Evolutionary conservation across 176 grass and related monocot genomes (phyloP), one percentile per base, ranked within the genome.

Genomic region (Poa pratensis): DNA sequence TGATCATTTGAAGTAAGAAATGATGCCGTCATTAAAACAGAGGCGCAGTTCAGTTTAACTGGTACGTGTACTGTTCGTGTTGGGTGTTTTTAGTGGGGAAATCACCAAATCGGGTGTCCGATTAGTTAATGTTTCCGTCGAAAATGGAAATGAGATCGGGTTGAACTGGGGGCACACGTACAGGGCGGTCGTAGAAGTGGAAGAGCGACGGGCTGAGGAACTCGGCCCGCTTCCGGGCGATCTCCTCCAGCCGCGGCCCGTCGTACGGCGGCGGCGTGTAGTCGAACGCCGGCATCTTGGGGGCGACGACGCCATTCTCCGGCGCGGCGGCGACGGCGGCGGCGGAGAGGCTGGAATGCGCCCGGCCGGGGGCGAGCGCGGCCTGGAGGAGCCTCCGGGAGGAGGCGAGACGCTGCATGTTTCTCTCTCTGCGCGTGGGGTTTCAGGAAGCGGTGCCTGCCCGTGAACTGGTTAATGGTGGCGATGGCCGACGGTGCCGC

Each of bases 181-280:
- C 96, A 8, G 96, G 93, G 28, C 90, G 86, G 57, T 91, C 79
- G 80, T 95, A 98, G 83, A 95, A 95, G 89, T 90, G 77, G 91
- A 94, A 98, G 73, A 95, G 69, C 35, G 96, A 95, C 3, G 93
- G 96, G 87, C 96, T 95, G 71, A 98, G 89, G 85, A 95, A 98
- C 91, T 95, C 50, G 16, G 83, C 14, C 61, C 96, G 88, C 89
- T 95, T 98, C 73, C 69, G 69, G 30, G 93, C 86, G 83, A 98
- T 92, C 77, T 98, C 93, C 5, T 86, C 93, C 9, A 88, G 39
- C 23, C 87, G 87, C 16, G 93, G 96, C 52, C 96, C 96, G 7
- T 95, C 81, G 74, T 98, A 98, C 52, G 85, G 93, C n/a, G 85
- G 93, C 60, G 96, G 93, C 23, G 73, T 78, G 77, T 95, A 95